phyloP scores from a whole-genome alignment of 345 rosid species.

The Orychophragmus violaceus region DNA sequence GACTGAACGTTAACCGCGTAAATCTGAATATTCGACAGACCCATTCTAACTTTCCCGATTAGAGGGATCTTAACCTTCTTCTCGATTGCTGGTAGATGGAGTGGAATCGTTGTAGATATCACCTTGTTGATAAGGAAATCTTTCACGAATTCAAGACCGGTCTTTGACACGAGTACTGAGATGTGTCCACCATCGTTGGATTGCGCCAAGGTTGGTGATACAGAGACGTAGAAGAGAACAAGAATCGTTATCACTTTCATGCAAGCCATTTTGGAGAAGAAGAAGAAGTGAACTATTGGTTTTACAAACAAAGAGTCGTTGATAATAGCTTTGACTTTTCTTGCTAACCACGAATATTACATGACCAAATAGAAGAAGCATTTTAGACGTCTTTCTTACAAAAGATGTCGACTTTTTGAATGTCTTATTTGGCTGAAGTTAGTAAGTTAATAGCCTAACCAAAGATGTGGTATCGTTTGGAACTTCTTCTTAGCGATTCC shows the following conservation, averaged over 20 bases:
- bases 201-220: constrained; percentile 33
- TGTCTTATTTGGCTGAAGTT: not conserved
- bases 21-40: constrained; percentile 49
- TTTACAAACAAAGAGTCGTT: not conserved
- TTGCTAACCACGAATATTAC: constrained; percentile 6
- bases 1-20: constrained; percentile 36
- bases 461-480: constrained; percentile 62
- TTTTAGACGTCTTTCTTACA: constrained; percentile 17
- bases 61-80: constrained; percentile 53
- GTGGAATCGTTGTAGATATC: constrained; percentile 55
- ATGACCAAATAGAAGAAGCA: not conserved
- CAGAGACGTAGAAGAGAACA: constrained; percentile 26
- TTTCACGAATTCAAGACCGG: constrained; percentile 63
- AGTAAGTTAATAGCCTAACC: constrained; percentile 60
- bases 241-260: constrained; percentile 15
- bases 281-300: constrained; percentile 9
- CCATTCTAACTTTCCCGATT: constrained; percentile 49
- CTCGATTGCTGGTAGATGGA: constrained; percentile 45
- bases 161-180: constrained; percentile 41
- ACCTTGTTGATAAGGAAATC: constrained; percentile 46
- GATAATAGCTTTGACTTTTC: constrained; percentile 16
- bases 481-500: constrained; percentile 73
- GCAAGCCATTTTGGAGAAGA: constrained; percentile 25
- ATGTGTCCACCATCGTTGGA: constrained; percentile 39
- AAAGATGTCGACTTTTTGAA: not conserved